Evolutionary conservation across 805 yeast species (phyloP).

Genomic region (Suhomyces sp.): DNA sequence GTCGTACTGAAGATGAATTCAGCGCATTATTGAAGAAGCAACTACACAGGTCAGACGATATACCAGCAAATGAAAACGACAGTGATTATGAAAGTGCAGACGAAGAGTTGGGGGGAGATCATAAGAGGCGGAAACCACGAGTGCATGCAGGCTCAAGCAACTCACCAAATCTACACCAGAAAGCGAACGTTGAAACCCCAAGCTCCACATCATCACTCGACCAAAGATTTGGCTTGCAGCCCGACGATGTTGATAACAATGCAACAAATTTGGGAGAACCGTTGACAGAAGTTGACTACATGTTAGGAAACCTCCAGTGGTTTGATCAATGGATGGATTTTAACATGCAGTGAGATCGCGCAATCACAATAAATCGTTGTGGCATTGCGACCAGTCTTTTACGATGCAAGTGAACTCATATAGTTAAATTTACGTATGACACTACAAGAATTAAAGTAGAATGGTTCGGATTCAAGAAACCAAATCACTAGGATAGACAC

Average conservation of each 20-base stretch:
- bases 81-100: conserved; percentile 1
- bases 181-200: conserved; percentile 5
- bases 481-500: background rate
- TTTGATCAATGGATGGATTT: conserved; percentile 51
- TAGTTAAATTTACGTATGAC: background rate
- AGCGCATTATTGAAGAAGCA: conserved; percentile 17
- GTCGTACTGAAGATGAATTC: conserved; percentile 15
- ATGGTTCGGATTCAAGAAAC: background rate
- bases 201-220: conserved; percentile 4
- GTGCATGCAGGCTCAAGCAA: background rate
- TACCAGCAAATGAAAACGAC: background rate
- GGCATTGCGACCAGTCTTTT: background rate
- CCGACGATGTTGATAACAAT: background rate
- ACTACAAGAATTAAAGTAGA: background rate
- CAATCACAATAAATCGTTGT: background rate
- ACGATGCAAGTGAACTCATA: background rate
- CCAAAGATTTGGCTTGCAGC: background rate
- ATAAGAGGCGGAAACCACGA: background rate
- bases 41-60: conserved; percentile 9
- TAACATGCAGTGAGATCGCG: conserved; percentile 4
- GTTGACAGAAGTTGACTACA: conserved; percentile 5
- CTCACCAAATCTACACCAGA: background rate
- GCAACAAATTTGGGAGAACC: background rate
- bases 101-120: background rate
- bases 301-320: conserved; percentile 50